These are phyloP conservation scores for Arachis monticola DNA, from an alignment of 331 rosid species.

Conservation along the genomic window DNA sequence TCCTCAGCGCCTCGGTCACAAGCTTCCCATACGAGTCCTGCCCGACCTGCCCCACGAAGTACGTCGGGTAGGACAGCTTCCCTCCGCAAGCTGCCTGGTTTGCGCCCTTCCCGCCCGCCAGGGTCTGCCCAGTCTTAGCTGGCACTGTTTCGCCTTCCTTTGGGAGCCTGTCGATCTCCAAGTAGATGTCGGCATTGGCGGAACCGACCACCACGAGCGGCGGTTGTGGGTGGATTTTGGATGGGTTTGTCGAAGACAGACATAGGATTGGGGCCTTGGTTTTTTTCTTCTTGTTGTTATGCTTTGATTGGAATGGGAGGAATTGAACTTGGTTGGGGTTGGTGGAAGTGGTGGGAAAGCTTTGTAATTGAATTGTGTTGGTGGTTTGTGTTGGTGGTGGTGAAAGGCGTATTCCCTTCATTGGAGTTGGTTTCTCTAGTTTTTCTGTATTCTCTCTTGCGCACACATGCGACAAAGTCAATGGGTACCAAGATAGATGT, in stretches of 20 bases:
- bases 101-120: conserved; percentile 89
- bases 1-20: conserved; percentile 55
- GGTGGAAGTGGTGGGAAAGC: not conserved
- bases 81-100: conserved; percentile 59
- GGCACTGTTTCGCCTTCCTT: conserved; percentile 72
- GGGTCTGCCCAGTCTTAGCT: conserved; percentile 71
- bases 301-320: conserved; percentile 48
- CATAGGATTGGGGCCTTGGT: conserved; percentile 36
- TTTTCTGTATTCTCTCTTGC: not conserved
- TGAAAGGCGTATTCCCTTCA: conserved; percentile 52
- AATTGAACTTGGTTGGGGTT: conserved; percentile 34
- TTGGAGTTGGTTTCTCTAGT: not conserved
- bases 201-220: conserved; percentile 87
- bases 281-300: conserved; percentile 38
- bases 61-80: too few relatives aligned
- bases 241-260: conserved; percentile 46
- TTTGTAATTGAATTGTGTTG: conserved; percentile 19
- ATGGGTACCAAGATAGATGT: not conserved
- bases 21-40: conserved; percentile 75
- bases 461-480: not conserved
- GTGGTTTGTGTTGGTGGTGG: conserved; percentile 1
- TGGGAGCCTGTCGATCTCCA: conserved; percentile 78
- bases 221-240: conserved; percentile 10
- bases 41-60: conserved; percentile 88
- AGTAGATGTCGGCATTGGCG: conserved; percentile 85